These are phyloP conservation scores for Solanum hybrid DNA, from an alignment of 305 asterid genomes.

Conservation along the genomic window DNA sequence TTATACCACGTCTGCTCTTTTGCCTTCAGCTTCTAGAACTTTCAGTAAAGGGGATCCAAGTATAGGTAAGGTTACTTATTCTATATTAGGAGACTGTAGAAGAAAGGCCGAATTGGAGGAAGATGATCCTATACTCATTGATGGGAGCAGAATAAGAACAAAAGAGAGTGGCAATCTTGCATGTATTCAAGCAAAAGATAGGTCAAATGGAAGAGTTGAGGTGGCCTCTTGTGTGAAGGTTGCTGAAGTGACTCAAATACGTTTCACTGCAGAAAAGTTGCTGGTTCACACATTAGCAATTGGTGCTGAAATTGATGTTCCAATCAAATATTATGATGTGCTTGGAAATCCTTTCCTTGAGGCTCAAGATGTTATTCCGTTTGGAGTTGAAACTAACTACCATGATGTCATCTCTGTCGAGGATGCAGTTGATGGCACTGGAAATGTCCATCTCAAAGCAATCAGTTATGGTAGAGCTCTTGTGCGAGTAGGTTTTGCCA, in stretches of 20 bases:
- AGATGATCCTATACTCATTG: conserved; percentile 40
- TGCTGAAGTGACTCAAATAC: conserved; percentile 73
- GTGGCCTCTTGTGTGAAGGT: conserved; percentile 79
- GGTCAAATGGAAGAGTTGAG: conserved; percentile 68
- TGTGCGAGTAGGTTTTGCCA: conserved; percentile 37
- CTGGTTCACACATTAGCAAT: conserved; percentile 51
- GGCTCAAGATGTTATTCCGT: conserved; percentile 50
- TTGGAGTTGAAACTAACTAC: conserved; percentile 64
- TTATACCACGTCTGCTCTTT: conserved; percentile 63
- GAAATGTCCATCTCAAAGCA: conserved; percentile 41
- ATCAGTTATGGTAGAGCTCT: conserved; percentile 67
- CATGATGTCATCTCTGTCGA: conserved; percentile 56
- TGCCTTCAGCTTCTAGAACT: conserved; percentile 50
- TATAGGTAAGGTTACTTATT: conserved; percentile 54
- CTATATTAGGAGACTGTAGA: conserved; percentile 42
- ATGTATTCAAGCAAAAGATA: conserved; percentile 75
- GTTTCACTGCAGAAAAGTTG: conserved; percentile 39
- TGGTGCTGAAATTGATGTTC: conserved; percentile 55
- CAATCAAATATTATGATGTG: conserved; percentile 51
- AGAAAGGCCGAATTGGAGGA: conserved; percentile 30
- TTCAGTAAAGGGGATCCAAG: conserved; percentile 34
- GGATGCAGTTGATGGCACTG: conserved; percentile 23
- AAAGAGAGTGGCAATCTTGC: conserved; percentile 52
- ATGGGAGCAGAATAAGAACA: conserved; percentile 57
- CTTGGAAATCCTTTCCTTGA: conserved; percentile 77